phyloP scores from a whole-genome alignment of 1,139 yeast genomes.

The Diutina catenulata region DNA sequence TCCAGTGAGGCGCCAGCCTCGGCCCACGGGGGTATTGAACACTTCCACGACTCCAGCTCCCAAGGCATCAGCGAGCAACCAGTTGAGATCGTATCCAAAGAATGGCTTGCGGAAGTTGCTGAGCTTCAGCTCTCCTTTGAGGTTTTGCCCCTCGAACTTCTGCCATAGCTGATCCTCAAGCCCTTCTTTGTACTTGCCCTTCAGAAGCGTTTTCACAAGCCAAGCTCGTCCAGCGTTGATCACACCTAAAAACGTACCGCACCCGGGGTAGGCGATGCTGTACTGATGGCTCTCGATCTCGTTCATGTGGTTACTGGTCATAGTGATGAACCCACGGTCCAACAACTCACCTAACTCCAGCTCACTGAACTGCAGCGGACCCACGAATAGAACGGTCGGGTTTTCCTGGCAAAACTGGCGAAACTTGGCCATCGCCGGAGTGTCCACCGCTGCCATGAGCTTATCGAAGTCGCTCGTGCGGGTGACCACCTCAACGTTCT shows the following conservation, averaged over 20 bases:
- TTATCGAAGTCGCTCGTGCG: conserved; percentile 16
- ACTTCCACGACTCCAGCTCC: conserved; percentile 65
- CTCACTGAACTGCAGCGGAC: conserved; percentile 15
- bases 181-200: conserved; percentile 38
- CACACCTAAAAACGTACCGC: conserved; percentile 44
- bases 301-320: conserved; percentile 37
- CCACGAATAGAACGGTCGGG: conserved; percentile 23
- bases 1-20: conserved; percentile 56
- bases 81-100: conserved; percentile 46
- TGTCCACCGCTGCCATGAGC: conserved; percentile 10
- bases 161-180: conserved; percentile 37
- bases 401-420: conserved; percentile 14
- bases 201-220: conserved; percentile 34
- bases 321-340: conserved; percentile 41
- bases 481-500: conserved; percentile 29
- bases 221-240: conserved; percentile 36
- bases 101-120: conserved; percentile 43
- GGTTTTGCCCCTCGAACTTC: conserved; percentile 34
- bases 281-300: conserved; percentile 35
- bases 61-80: conserved; percentile 53
- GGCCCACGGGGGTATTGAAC: conserved; percentile 57
- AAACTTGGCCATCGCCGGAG: conserved; percentile 13
- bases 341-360: conserved; percentile 27
- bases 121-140: conserved; percentile 11
- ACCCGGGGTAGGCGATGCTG: conserved; percentile 46